Evolutionary conservation across 2,329 filamentous ascomycete genomes (phyloP).

Genomic region (Aurifilum marmelostoma): DNA sequence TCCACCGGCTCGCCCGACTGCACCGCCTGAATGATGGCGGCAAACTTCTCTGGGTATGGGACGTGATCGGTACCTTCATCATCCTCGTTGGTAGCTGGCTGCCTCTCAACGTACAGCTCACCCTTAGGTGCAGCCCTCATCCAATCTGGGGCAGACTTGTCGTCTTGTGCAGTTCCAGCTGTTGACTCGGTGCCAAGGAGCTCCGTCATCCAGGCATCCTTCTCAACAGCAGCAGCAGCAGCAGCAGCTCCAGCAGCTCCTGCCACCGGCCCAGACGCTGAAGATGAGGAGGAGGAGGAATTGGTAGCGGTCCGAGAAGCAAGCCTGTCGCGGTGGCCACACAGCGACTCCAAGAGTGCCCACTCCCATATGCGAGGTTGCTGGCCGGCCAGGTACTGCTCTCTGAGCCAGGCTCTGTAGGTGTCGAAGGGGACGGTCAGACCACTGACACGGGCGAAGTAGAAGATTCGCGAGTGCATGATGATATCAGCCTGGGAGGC

Average conservation of each 20-base stretch:
- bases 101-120: slow-evolving; percentile 50
- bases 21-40: slow-evolving; percentile 83
- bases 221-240: slow-evolving; percentile 21
- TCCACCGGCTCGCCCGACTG: slow-evolving; percentile 81
- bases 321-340: slow-evolving; percentile 32
- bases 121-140: slow-evolving; percentile 54
- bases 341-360: slow-evolving; percentile 29
- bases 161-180: background rate
- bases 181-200: slow-evolving; percentile 6
- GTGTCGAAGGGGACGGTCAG: slow-evolving; percentile 64
- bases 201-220: slow-evolving; percentile 21
- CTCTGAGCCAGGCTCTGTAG: slow-evolving; percentile 68
- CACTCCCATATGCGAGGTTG: slow-evolving; percentile 34
- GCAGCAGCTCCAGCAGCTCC: slow-evolving; percentile 15
- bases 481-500: slow-evolving; percentile 30
- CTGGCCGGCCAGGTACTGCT: slow-evolving; percentile 38
- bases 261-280: background rate
- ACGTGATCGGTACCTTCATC: slow-evolving; percentile 31
- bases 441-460: slow-evolving; percentile 58
- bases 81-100: slow-evolving; percentile 31
- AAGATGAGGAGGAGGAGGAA: background rate
- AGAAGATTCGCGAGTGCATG: slow-evolving; percentile 52
- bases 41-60: slow-evolving; percentile 80
- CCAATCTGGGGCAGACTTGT: slow-evolving; percentile 43
- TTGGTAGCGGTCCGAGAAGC: slow-evolving; percentile 4